Conservation (phyloP, 306 rosid species). For the Acacia crassicarpa region DNA sequence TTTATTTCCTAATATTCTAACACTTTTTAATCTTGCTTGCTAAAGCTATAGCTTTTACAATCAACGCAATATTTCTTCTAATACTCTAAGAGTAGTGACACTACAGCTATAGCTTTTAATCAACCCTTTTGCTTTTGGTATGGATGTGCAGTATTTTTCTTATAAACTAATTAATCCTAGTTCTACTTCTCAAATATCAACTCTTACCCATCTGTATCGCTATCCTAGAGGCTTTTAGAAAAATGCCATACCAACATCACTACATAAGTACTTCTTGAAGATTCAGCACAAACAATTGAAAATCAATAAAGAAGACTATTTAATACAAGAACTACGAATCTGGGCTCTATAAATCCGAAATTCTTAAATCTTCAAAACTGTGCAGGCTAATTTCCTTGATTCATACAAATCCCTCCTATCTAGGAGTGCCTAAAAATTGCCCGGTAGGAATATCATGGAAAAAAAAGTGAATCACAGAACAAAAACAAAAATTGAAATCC, state of each 20-base stretch:
- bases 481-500: neutral
- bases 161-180: neutral
- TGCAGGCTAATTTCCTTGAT: conserved; percentile 11
- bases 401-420: neutral
- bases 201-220: neutral
- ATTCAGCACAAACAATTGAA: neutral
- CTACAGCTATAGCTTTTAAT: neutral
- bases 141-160: neutral
- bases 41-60: neutral
- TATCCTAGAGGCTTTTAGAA: neutral
- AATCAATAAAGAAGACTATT: neutral
- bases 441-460: neutral
- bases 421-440: neutral
- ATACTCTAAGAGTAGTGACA: neutral
- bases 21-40: neutral
- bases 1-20: no score
- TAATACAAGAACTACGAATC: neutral
- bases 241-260: neutral
- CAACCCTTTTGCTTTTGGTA: neutral
- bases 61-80: neutral
- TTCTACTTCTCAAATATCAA: neutral
- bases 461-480: neutral
- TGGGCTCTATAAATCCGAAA: neutral
- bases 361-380: neutral
- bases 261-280: neutral